Evolutionary conservation across 305 asterid genomes (phyloP).

Genomic region (Fraxinus floribunda): DNA sequence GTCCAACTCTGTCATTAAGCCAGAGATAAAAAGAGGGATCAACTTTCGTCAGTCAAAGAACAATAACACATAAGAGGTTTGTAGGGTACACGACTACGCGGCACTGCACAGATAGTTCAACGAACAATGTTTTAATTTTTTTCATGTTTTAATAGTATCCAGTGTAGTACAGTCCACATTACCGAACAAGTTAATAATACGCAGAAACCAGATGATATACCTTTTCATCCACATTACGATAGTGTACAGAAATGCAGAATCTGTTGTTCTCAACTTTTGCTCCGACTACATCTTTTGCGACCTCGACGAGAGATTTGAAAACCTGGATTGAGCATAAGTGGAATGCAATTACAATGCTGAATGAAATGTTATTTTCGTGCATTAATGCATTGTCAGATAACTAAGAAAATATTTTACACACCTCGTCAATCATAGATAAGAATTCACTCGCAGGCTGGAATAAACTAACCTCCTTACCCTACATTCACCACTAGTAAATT

Average conservation of each 20-base stretch:
- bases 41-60: conserved; percentile 7
- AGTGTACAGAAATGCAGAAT: conserved; percentile 92
- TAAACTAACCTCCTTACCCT: conserved; percentile 81
- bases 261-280: conserved; percentile 85
- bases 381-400: neutral
- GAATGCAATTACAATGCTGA: conserved; percentile 1
- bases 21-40: neutral
- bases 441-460: conserved; percentile 96
- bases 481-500: conserved; percentile 11
- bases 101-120: neutral
- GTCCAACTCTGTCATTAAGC: conserved; percentile 63
- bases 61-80: neutral
- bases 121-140: neutral
- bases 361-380: neutral
- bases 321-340: conserved; percentile 45
- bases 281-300: conserved; percentile 62
- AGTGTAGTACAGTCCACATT: neutral
- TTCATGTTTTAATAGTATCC: neutral
- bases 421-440: conserved; percentile 88
- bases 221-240: conserved; percentile 85
- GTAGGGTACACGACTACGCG: neutral
- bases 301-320: conserved; percentile 58
- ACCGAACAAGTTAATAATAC: neutral
- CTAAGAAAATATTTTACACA: conserved; percentile 22
- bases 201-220: conserved; percentile 29